Conservation (phyloP, 2,329 filamentous ascomycete species). For the Alternaria infectoria region DNA sequence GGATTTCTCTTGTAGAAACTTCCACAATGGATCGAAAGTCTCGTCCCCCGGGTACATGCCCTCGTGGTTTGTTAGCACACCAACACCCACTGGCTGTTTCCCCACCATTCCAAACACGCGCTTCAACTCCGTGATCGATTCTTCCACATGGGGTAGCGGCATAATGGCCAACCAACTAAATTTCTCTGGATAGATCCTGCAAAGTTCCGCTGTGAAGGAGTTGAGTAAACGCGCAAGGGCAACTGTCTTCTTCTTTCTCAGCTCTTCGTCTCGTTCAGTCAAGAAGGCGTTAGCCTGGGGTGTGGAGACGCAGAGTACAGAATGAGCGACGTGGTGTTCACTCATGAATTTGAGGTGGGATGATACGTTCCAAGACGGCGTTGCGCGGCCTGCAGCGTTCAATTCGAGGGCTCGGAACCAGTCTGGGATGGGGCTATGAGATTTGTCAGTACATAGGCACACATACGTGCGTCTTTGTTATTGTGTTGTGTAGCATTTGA, state of each 20-base stretch:
- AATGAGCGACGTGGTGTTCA: constrained; percentile 31
- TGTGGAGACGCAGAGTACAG: constrained; percentile 42
- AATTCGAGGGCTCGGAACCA: constrained; percentile 45
- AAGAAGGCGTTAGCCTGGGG: constrained; percentile 46
- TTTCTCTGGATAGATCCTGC: constrained; percentile 28
- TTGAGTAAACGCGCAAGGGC: constrained; percentile 47
- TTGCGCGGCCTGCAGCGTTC: constrained; percentile 41
- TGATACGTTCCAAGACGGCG: constrained; percentile 38
- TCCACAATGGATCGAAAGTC: constrained; percentile 35
- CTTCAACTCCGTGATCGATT: constrained; percentile 34
- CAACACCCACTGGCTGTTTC: constrained; percentile 40
- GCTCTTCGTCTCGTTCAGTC: constrained; percentile 10
- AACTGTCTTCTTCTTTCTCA: constrained; percentile 30
- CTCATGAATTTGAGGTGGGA: constrained; percentile 45
- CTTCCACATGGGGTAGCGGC: constrained; percentile 40
- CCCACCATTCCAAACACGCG: constrained; percentile 34
- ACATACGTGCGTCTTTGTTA: too few species aligned
- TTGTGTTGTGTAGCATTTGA: too few species aligned
- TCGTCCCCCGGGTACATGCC: constrained; percentile 41
- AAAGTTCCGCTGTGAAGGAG: constrained; percentile 36
- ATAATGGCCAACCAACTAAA: constrained; percentile 40
- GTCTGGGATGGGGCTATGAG: constrained; percentile 33
- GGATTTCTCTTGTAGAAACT: constrained; percentile 28
- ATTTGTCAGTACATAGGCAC: background rate
- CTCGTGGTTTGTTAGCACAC: constrained; percentile 44